Evolutionary conservation across 495 filamentous ascomycete species (phyloP).

Genomic region (Penicillium flavigenum): DNA sequence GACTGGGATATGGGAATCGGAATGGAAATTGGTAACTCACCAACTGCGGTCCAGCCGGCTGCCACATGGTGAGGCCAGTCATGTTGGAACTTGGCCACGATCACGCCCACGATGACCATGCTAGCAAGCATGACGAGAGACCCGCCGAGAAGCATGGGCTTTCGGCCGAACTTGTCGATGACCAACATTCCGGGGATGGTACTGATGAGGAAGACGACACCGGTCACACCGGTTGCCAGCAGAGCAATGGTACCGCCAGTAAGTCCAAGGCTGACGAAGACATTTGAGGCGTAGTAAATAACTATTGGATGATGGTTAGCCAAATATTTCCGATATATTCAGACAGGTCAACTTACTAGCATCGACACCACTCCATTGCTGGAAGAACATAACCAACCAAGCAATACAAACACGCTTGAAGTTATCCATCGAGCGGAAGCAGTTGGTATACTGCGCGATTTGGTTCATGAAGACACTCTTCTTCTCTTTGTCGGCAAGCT

Average conservation of each 20-base stretch:
- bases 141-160: constrained; percentile 69
- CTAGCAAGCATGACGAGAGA: constrained; percentile 44
- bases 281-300: constrained; percentile 41
- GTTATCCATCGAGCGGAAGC: constrained; percentile 40
- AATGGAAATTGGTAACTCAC: constrained; percentile 19
- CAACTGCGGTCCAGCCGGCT: constrained; percentile 45
- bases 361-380: constrained; percentile 46
- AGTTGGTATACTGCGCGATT: constrained; percentile 39
- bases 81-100: constrained; percentile 43
- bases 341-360: constrained; percentile 26
- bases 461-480: constrained; percentile 35
- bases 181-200: constrained; percentile 70
- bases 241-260: constrained; percentile 77
- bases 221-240: constrained; percentile 58
- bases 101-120: constrained; percentile 49
- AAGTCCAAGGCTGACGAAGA: constrained; percentile 72
- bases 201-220: constrained; percentile 68
- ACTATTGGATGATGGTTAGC: constrained; percentile 11
- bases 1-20: constrained; percentile 28
- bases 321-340: background rate
- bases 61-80: constrained; percentile 36
- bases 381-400: constrained; percentile 45
- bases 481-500: constrained; percentile 32
- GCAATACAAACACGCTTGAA: constrained; percentile 40
- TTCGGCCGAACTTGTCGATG: constrained; percentile 74